Conservation (phyloP, 2,329 filamentous ascomycete genomes). For the Passalora sequoiae region DNA sequence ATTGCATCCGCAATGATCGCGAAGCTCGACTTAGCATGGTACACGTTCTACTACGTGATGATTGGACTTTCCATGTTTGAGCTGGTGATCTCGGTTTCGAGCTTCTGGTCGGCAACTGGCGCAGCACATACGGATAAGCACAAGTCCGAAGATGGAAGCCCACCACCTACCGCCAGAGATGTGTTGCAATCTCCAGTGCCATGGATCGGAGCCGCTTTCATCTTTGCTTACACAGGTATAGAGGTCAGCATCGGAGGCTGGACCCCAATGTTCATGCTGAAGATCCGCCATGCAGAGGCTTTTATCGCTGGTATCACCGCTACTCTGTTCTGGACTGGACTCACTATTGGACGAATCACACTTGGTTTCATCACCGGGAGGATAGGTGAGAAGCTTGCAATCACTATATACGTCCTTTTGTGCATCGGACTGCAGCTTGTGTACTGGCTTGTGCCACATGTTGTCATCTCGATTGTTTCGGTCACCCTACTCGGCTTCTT, state of each 20-base stretch:
- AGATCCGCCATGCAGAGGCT: conserved; percentile 7
- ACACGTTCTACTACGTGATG: conserved; percentile 61
- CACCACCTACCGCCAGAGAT: not conserved
- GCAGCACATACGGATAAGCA: not conserved
- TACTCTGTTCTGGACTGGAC: conserved; percentile 21
- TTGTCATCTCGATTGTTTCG: conserved; percentile 15
- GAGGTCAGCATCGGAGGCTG: conserved; percentile 15
- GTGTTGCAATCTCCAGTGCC: not conserved
- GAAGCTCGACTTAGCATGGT: conserved; percentile 57
- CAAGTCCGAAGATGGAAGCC: not conserved
- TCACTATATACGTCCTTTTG: conserved; percentile 12
- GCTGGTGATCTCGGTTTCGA: conserved; percentile 1
- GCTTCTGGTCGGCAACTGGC: conserved; percentile 9
- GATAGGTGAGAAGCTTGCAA: conserved; percentile 18
- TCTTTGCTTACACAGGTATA: conserved; percentile 13
- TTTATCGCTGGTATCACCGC: conserved; percentile 17
- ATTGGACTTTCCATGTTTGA: conserved; percentile 6
- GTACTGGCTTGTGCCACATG: conserved; percentile 21
- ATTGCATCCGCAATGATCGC: conserved; percentile 66
- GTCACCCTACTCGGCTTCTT: conserved; percentile 20
- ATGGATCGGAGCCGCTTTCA: conserved; percentile 12
- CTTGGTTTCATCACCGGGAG: conserved; percentile 18
- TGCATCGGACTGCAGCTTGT: conserved; percentile 18
- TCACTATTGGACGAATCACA: conserved; percentile 15
- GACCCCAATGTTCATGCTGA: conserved; percentile 16